Percentiles rank a stretch among this genome's conserved stretches.
These are phyloP conservation scores for Hanseniaspora hatyaiensis DNA, from an alignment of 805 yeast species.

Conservation along the genomic window DNA sequence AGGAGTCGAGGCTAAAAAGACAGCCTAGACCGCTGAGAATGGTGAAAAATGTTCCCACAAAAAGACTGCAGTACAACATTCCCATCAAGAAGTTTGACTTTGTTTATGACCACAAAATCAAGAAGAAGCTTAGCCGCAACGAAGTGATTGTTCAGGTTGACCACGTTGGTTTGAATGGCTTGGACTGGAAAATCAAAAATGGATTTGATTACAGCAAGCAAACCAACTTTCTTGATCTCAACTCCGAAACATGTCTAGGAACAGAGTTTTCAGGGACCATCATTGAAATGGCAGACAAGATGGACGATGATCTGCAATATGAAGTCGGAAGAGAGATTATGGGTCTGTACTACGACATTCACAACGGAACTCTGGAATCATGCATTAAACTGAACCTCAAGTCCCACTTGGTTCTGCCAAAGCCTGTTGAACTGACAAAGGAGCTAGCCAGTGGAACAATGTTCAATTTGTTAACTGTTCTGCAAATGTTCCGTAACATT, in stretches of 20 bases:
- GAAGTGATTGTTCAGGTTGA: constrained; percentile 47
- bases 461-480: constrained; percentile 43
- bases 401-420: constrained; percentile 37
- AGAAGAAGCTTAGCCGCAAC: constrained; percentile 38
- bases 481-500: constrained; percentile 40
- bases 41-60: constrained; percentile 41
- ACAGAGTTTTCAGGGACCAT: constrained; percentile 58
- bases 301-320: constrained; percentile 27
- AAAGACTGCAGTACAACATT: constrained; percentile 26
- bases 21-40: constrained; percentile 42
- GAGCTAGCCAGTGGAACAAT: constrained; percentile 57
- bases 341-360: constrained; percentile 45
- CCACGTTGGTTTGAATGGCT: constrained; percentile 52
- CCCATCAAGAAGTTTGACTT: constrained; percentile 23
- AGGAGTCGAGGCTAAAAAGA: constrained; percentile 23
- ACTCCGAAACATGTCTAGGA: constrained; percentile 54
- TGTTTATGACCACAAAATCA: constrained; percentile 43
- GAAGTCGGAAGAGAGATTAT: constrained; percentile 52
- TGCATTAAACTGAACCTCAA: constrained; percentile 44
- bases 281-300: constrained; percentile 42
- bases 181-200: constrained; percentile 50
- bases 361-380: constrained; percentile 48
- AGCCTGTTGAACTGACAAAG: constrained; percentile 37
- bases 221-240: constrained; percentile 33
- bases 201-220: constrained; percentile 30